phyloP scores from a whole-genome alignment of 2,329 filamentous ascomycete genomes.

The Xylaria arbuscula region DNA sequence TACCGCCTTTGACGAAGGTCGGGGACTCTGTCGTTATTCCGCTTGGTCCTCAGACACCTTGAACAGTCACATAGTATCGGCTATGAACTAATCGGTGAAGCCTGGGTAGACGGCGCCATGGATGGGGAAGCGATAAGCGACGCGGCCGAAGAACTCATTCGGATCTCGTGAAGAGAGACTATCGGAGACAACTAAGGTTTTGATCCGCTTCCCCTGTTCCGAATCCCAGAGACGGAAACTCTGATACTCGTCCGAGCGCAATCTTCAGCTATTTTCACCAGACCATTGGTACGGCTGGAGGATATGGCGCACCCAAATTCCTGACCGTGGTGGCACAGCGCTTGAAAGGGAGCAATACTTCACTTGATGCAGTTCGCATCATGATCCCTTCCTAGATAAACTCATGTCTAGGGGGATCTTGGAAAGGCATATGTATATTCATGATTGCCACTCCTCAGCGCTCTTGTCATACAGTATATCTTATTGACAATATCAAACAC shows the following conservation, averaged over 20 bases:
- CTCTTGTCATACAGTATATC: slow-evolving; percentile 10
- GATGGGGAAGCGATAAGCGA: slow-evolving; percentile 30
- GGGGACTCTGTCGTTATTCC: slow-evolving; percentile 32
- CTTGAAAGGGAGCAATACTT: not conserved
- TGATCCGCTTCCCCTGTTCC: not conserved
- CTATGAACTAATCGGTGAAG: slow-evolving; percentile 31
- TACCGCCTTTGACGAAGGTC: slow-evolving; percentile 29
- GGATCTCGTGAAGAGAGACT: slow-evolving; percentile 11
- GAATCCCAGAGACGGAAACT: not conserved
- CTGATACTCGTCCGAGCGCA: not conserved
- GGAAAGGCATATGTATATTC: not conserved
- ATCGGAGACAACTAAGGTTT: not conserved
- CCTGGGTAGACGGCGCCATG: slow-evolving; percentile 35
- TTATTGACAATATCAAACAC: not conserved
- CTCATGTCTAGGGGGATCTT: not conserved
- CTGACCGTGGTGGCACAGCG: not conserved
- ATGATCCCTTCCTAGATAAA: not conserved
- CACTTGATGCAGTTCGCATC: not conserved
- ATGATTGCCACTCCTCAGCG: not conserved
- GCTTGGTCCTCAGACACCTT: slow-evolving; percentile 26
- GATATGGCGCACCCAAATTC: not conserved
- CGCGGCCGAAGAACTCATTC: slow-evolving; percentile 27
- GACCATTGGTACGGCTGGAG: not conserved
- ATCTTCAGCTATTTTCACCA: not conserved
- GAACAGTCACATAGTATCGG: not conserved